Evolutionary conservation across 2,329 filamentous ascomycete genomes (phyloP).

Genomic region (Ophiostoma sp.): DNA sequence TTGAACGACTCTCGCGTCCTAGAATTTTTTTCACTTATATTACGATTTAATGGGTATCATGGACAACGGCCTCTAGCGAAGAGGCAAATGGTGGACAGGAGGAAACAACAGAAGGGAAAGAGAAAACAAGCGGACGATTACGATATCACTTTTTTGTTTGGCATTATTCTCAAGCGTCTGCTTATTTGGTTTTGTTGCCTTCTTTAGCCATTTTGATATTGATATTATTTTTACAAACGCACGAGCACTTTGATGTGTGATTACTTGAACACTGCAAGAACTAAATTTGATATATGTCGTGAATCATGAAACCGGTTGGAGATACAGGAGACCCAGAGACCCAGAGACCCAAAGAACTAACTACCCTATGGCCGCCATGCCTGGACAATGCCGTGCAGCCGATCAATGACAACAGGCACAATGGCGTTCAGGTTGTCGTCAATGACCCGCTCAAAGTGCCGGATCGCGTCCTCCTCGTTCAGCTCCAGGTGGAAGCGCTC

Average conservation of each 20-base stretch:
- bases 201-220: background rate
- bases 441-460: conserved; percentile 82
- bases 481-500: conserved; percentile 91
- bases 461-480: conserved; percentile 84
- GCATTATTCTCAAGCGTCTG: background rate
- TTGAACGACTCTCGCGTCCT: background rate
- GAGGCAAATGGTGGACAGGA: background rate
- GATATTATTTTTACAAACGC: background rate
- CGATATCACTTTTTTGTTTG: background rate
- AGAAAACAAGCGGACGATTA: background rate
- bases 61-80: background rate
- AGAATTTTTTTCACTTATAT: conserved; percentile 5
- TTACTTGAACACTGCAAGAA: background rate
- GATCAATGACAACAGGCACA: conserved; percentile 90
- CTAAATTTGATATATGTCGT: background rate
- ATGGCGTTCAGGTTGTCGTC: conserved; percentile 85
- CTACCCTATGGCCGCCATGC: conserved; percentile 64
- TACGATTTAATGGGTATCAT: conserved; percentile 19
- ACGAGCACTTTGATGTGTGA: background rate
- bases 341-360: background rate
- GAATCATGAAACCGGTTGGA: background rate
- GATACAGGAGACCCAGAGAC: background rate
- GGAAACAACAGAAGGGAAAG: background rate
- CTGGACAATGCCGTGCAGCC: conserved; percentile 89
- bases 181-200: background rate